phyloP scores from a whole-genome alignment of 1,139 yeast species.

The Scheffersomyces titani region DNA sequence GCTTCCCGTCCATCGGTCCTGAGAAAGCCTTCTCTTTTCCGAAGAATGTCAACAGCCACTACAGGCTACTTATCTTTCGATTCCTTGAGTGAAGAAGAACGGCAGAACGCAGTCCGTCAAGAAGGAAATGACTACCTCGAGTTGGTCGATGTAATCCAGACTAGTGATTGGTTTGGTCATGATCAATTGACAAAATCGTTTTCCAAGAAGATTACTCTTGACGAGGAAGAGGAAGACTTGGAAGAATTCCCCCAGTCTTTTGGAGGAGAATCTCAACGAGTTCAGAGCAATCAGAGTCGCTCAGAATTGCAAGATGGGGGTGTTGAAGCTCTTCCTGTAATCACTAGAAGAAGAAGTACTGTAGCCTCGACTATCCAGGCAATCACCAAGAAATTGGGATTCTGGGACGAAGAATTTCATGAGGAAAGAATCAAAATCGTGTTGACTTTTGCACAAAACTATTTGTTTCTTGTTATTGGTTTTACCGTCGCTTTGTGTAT shows the following conservation, averaged over 20 bases:
- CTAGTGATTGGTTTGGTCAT: constrained; percentile 14
- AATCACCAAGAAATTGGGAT: constrained; percentile 20
- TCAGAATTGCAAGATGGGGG: not conserved
- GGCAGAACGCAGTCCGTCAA: not conserved
- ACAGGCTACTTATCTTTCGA: constrained; percentile 8
- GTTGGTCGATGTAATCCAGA: constrained; percentile 1
- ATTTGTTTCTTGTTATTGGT: constrained; percentile 23
- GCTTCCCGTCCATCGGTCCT: not conserved
- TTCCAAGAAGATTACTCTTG: not conserved
- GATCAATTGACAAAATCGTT: constrained; percentile 3
- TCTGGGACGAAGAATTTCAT: constrained; percentile 31
- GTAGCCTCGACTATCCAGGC: constrained; percentile 20
- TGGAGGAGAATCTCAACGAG: not conserved
- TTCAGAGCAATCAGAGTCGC: not conserved
- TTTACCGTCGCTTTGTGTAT: constrained; percentile 26
- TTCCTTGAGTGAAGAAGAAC: not conserved
- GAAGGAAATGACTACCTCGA: constrained; percentile 3
- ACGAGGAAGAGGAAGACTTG: constrained; percentile 2
- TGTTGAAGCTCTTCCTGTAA: constrained; percentile 2
- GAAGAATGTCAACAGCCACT: constrained; percentile 17
- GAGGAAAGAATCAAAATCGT: constrained; percentile 20
- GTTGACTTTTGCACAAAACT: constrained; percentile 22
- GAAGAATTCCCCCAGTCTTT: constrained; percentile 12
- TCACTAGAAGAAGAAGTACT: constrained; percentile 18
- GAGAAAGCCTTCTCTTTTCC: constrained; percentile 5